A percentile compares a stretch with the other conserved stretches of the same genome.
Evolutionary conservation across 257 asterid genomes (phyloP).

Genomic region (Fraxinus cuspidata): DNA sequence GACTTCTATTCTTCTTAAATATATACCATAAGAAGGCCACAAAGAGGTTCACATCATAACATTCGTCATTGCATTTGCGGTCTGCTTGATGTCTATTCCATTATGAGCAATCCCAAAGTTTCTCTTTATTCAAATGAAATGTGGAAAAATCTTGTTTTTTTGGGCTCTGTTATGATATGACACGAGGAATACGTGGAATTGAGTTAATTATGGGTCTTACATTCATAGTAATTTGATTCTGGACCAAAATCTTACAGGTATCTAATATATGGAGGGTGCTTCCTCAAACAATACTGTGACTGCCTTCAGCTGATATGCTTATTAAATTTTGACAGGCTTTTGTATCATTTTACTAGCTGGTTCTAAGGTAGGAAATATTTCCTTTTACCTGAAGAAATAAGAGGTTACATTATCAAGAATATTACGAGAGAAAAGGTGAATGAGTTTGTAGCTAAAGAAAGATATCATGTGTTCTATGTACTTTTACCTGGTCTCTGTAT

Average conservation of each 20-base stretch:
- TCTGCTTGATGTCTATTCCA: background rate
- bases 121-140: background rate
- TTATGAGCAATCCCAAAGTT: background rate
- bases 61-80: background rate
- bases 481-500: background rate
- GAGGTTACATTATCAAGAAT: background rate
- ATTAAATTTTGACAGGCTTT: conserved; percentile 3
- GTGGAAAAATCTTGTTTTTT: background rate
- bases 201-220: background rate
- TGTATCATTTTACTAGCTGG: conserved; percentile 11
- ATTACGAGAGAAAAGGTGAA: background rate
- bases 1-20: background rate
- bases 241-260: conserved; percentile 28
- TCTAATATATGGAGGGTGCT: conserved; percentile 19
- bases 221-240: background rate
- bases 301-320: conserved; percentile 1
- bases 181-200: background rate
- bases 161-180: background rate
- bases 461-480: background rate
- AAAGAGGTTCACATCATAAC: background rate
- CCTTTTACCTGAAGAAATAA: conserved; percentile 2
- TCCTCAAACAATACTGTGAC: background rate
- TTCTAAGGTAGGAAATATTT: conserved; percentile 4
- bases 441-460: background rate
- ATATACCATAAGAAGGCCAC: background rate